phyloP scores from a whole-genome alignment of 139 green algal species.

The Coccomyxa sp. region DNA sequence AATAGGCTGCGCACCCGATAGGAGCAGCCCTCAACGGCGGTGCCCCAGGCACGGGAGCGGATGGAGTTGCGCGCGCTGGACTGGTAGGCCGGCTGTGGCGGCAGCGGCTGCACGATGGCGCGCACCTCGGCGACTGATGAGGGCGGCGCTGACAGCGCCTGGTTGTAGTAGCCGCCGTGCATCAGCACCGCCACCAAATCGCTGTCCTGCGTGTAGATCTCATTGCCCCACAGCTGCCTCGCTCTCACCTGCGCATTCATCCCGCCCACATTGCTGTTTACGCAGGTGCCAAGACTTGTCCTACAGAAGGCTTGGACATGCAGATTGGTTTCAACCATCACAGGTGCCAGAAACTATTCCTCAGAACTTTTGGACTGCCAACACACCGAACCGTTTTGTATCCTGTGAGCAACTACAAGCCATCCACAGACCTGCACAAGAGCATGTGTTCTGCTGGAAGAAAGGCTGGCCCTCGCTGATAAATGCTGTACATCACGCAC shows the following conservation, averaged over 20 bases:
- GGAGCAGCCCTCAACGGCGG: slow-evolving; percentile 48
- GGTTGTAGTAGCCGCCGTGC: slow-evolving; percentile 84
- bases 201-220: slow-evolving; percentile 88
- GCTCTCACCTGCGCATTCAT: slow-evolving; percentile 61
- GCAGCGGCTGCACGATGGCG: slow-evolving; percentile 56
- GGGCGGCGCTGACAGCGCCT: slow-evolving; percentile 8
- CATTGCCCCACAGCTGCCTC: slow-evolving; percentile 91
- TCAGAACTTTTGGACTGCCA: too few relatives aligned
- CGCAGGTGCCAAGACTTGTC: neutral
- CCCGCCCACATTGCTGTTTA: neutral
- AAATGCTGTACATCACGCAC: slow-evolving; percentile 57
- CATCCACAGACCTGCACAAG: too few relatives aligned
- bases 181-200: slow-evolving; percentile 94
- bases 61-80: slow-evolving; percentile 67
- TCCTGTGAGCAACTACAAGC: too few relatives aligned
- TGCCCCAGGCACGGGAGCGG: slow-evolving; percentile 76
- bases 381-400: too few relatives aligned
- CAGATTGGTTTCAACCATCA: neutral
- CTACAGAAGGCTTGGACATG: neutral
- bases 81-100: slow-evolving; percentile 53
- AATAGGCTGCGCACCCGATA: slow-evolving; percentile 48
- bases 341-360: neutral
- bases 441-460: too few relatives aligned
- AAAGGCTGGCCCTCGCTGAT: too few relatives aligned
- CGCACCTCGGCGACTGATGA: neutral